These are phyloP conservation scores for Coemansia sp. DNA, from an alignment of 192 early-diverging fungal species.

Conservation along the genomic window DNA sequence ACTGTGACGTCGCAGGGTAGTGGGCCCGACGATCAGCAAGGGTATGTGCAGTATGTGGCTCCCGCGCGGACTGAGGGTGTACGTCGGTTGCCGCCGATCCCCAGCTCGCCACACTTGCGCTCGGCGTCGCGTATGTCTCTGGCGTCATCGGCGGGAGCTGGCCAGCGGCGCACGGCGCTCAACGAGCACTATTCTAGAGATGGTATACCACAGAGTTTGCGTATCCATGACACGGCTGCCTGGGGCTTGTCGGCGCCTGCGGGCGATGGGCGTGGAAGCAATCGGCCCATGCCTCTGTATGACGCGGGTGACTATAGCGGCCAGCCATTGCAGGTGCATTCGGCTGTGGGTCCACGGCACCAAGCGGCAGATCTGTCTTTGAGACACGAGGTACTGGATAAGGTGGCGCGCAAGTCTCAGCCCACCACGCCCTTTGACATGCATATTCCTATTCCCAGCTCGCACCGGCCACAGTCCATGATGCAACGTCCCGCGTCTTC, in stretches of 20 bases:
- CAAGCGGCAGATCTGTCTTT: conserved; percentile 23
- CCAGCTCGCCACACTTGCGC: conserved; percentile 32
- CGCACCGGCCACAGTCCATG: conserved; percentile 17
- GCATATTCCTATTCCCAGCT: conserved; percentile 17
- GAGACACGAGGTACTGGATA: conserved; percentile 49
- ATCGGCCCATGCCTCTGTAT: conserved; percentile 16
- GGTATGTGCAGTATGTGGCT: background rate
- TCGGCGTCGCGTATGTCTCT: conserved; percentile 35
- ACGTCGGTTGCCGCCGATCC: conserved; percentile 36
- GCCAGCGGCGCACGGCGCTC: conserved; percentile 9
- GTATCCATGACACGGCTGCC: background rate
- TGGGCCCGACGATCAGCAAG: conserved; percentile 12
- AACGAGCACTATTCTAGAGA: background rate
- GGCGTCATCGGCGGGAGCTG: conserved; percentile 10
- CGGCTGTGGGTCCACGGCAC: conserved; percentile 15
- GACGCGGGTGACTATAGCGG: conserved; percentile 21
- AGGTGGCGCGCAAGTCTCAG: conserved; percentile 46
- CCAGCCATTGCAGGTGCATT: conserved; percentile 38
- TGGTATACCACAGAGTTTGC: background rate
- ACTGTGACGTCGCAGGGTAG: conserved; percentile 24
- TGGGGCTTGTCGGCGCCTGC: background rate
- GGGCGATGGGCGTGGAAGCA: background rate
- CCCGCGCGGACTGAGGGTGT: background rate
- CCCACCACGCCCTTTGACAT: conserved; percentile 39
- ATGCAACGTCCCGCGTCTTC: conserved; percentile 24